Conservation (phyloP, 2,329 filamentous ascomycete genomes). For the Colletotrichum trifolii region DNA sequence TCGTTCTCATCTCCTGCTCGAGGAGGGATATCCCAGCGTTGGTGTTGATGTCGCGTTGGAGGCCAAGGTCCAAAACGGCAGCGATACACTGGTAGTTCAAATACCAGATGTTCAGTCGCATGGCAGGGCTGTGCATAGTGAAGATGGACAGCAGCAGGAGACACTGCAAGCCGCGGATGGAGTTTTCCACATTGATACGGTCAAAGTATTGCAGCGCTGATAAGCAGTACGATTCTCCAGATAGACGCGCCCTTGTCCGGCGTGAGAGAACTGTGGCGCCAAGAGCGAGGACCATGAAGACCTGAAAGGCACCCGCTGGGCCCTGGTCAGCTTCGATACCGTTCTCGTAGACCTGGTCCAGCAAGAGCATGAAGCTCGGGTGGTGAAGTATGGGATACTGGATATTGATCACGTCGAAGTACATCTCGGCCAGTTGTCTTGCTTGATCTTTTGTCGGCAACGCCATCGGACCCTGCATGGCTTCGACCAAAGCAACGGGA, state of each 20-base stretch:
- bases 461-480: conserved; percentile 45
- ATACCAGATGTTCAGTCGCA: conserved; percentile 63
- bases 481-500: conserved; percentile 46
- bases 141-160: conserved; percentile 59
- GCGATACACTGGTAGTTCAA: conserved; percentile 67
- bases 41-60: conserved; percentile 59
- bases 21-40: conserved; percentile 56
- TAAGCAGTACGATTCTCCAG: conserved; percentile 60
- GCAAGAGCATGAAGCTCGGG: conserved; percentile 48
- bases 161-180: conserved; percentile 60
- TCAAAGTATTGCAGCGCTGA: conserved; percentile 59
- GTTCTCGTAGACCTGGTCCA: conserved; percentile 47
- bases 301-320: conserved; percentile 55
- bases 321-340: conserved; percentile 37
- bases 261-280: conserved; percentile 57
- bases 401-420: conserved; percentile 60
- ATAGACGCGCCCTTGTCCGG: conserved; percentile 54
- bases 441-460: conserved; percentile 49
- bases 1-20: conserved; percentile 64
- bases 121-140: conserved; percentile 60
- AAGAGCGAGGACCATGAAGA: conserved; percentile 65
- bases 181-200: conserved; percentile 59
- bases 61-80: conserved; percentile 60
- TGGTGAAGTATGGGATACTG: conserved; percentile 62
- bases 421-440: conserved; percentile 54